Percentiles rank a stretch among this genome's conserved stretches.
phyloP scores from a whole-genome alignment of 148 eudicot species.

The Euryodendron excelsum region DNA sequence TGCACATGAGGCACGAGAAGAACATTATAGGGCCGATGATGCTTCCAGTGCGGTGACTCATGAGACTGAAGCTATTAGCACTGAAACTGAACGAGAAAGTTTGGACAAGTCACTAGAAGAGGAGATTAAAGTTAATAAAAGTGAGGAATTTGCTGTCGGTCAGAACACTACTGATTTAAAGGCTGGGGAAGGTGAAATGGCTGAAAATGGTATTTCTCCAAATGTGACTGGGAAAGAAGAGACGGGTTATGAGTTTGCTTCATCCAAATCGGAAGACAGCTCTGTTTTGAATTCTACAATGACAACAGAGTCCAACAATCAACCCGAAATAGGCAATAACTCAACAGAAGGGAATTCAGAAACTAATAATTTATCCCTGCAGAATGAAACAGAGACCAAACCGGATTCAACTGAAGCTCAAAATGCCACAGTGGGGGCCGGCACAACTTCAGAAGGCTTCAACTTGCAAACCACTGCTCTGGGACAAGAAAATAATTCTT shows the following conservation, averaged over 20 bases:
- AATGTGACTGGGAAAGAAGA: constrained; percentile 29
- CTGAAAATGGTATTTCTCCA: constrained; percentile 12
- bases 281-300: constrained; percentile 34
- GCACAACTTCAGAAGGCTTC: constrained; percentile 19
- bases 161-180: constrained; percentile 18
- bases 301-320: constrained; percentile 16
- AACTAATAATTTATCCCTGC: constrained; percentile 11
- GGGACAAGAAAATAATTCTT: constrained; percentile 20
- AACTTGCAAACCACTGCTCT: constrained; percentile 9
- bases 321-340: constrained; percentile 27
- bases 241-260: constrained; percentile 17
- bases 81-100: constrained; percentile 40
- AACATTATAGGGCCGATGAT: constrained; percentile 89
- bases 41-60: constrained; percentile 98
- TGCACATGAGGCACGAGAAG: constrained; percentile 75
- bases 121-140: constrained; percentile 29
- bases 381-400: constrained; percentile 27
- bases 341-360: constrained; percentile 23
- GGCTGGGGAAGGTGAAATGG: constrained; percentile 19
- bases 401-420: constrained; percentile 23
- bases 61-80: constrained; percentile 29
- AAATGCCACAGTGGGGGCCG: constrained; percentile 25
- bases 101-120: constrained; percentile 32
- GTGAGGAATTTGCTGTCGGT: constrained; percentile 8
- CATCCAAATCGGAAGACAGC: constrained; percentile 22